Evolutionary conservation across 148 eudicot species (phyloP), one percentile per base, ranked within the genome.

Genomic region (Vaccinium darrowii): DNA sequence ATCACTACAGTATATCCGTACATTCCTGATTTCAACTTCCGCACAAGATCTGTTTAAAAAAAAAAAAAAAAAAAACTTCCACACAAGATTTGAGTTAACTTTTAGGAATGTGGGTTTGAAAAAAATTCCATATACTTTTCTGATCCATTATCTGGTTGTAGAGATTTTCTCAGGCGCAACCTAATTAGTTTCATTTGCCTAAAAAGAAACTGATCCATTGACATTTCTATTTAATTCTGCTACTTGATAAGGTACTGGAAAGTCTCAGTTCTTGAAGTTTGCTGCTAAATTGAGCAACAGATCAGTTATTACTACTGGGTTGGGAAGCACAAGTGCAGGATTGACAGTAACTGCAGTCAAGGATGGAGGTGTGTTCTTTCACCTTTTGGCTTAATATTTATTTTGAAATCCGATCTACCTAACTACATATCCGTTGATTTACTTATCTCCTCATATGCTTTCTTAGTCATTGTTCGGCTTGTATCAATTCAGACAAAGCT

Each of bases 281-380:
- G 91, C 98, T 60, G 98, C 98, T 77, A 95, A 95, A 84, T 71
- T 95, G 88, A 93, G 99, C 82, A 93, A 92, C 88, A 91, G 99
- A 89, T 92, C 99, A 84, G 98, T 96, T 25, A 93, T 96, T 43
- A 96, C 99, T 33, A 96, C 94, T 81, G 99, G 99, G 52, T 84
- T 97, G 82, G 99, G 98, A 84, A 94, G 98, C 89, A 97, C 98
- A 47, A 97, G 99, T 88, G 99, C 99, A 71, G 99, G 99, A 47
- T 87, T 97, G 84, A 97, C 98, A 76, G 99, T 97, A 73, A 97
- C 99, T 63, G 99, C 99, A 7, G 98, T 97, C 62, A 97, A 94
- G 85, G 99, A 97, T 88, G 91, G 94, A 60, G 99, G 99, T 84
- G 71, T 19, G 67, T 79, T 57, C 49, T 62, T 79, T 69, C 74